Evolutionary conservation across 495 filamentous ascomycete species (phyloP).

Genomic region (Aspergillus ellipticus): DNA sequence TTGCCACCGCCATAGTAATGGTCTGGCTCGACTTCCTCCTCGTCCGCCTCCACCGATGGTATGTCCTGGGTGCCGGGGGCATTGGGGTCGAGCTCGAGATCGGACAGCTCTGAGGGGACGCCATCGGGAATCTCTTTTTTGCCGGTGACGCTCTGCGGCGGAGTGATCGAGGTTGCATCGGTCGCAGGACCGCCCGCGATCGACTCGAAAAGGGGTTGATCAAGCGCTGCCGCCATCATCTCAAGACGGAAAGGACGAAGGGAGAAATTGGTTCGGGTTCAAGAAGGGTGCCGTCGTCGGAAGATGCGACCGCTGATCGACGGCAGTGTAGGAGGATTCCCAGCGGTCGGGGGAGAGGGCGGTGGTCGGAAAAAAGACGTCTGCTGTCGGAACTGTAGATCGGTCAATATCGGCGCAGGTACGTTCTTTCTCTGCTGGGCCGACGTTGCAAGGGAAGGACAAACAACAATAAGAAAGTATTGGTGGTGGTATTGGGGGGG

Average conservation of each 20-base stretch:
- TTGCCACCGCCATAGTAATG: constrained; percentile 82
- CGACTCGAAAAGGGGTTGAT: constrained; percentile 28
- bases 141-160: constrained; percentile 44
- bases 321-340: constrained; percentile 38
- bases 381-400: constrained; percentile 3
- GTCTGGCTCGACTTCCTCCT: constrained; percentile 75
- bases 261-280: constrained; percentile 8
- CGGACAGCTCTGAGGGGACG: constrained; percentile 42
- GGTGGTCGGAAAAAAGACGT: constrained; percentile 6
- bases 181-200: constrained; percentile 24
- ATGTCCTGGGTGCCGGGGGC: constrained; percentile 21
- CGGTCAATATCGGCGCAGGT: constrained; percentile 8
- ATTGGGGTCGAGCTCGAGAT: constrained; percentile 43
- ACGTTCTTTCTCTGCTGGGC: background rate
- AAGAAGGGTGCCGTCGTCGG: constrained; percentile 39
- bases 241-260: constrained; percentile 15
- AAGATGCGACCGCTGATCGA: constrained; percentile 49
- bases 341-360: constrained; percentile 44
- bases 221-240: constrained; percentile 36
- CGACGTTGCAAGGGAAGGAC: background rate
- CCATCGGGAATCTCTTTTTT: constrained; percentile 42
- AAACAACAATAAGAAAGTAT: background rate
- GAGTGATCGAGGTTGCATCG: constrained; percentile 41
- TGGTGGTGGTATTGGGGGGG: background rate
- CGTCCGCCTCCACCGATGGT: constrained; percentile 38